Evolutionary conservation across 2,329 filamentous ascomycete genomes (phyloP).

Genomic region (Ophiobolus disseminans): DNA sequence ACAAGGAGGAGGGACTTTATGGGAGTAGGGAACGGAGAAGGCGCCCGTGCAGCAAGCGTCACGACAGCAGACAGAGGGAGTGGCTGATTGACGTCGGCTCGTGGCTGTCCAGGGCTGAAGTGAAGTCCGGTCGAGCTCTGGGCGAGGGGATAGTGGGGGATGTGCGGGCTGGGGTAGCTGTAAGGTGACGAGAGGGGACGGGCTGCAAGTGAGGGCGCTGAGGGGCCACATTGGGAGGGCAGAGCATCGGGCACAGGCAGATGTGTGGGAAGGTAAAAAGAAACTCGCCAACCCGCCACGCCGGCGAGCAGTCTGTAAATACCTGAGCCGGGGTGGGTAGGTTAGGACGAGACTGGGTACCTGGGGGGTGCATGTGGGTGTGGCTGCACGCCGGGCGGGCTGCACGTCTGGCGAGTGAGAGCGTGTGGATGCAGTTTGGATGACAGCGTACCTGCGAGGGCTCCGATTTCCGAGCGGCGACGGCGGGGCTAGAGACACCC

Average conservation of each 20-base stretch:
- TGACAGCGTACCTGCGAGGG: slow-evolving; percentile 38
- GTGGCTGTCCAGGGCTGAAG: slow-evolving; percentile 30
- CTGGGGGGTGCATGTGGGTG: slow-evolving; percentile 41
- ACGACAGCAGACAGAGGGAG: slow-evolving; percentile 23
- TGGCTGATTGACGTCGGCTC: slow-evolving; percentile 25
- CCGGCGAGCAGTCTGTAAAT: slow-evolving; percentile 42
- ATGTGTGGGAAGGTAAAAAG: slow-evolving; percentile 40
- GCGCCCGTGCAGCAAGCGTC: slow-evolving; percentile 33
- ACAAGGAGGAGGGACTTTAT: slow-evolving; percentile 25
- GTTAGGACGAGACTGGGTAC: slow-evolving; percentile 38
- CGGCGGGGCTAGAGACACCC: slow-evolving; percentile 43
- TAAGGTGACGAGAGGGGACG: slow-evolving; percentile 20
- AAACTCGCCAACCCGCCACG: slow-evolving; percentile 40
- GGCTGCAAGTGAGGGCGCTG: slow-evolving; percentile 31
- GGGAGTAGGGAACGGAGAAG: slow-evolving; percentile 22
- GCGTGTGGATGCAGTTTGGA: slow-evolving; percentile 25
- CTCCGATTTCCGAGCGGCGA: slow-evolving; percentile 48
- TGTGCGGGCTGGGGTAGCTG: slow-evolving; percentile 29
- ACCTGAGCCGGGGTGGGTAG: slow-evolving; percentile 33
- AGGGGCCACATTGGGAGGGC: slow-evolving; percentile 41
- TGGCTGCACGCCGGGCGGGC: slow-evolving; percentile 43
- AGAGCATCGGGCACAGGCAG: slow-evolving; percentile 30
- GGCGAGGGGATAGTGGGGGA: slow-evolving; percentile 34
- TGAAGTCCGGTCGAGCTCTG: slow-evolving; percentile 33
- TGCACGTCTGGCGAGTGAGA: slow-evolving; percentile 33